Evolutionary conservation across 352 stramenopile species (phyloP).

Genomic region (Globisporangium canariense): DNA sequence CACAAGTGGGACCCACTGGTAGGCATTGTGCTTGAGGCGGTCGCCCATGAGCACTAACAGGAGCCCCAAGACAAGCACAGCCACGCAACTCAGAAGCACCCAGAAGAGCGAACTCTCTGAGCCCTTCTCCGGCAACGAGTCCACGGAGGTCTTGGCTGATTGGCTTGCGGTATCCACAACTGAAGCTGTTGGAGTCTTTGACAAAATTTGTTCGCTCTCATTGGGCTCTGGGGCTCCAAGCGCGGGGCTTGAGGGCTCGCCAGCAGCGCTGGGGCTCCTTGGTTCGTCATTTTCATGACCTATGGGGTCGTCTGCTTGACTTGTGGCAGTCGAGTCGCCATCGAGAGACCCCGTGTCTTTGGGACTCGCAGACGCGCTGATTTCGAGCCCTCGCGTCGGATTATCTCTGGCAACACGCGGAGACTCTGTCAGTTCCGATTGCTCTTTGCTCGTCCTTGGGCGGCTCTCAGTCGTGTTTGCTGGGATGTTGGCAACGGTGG

Average conservation of each 20-base stretch:
- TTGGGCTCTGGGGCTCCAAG: neutral
- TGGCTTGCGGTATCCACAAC: neutral
- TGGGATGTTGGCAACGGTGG: too few relatives aligned
- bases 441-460: neutral
- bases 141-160: neutral
- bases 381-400: neutral
- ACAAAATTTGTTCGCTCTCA: neutral
- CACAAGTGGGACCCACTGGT: neutral
- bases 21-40: neutral
- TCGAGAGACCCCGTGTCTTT: neutral
- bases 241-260: too few relatives aligned
- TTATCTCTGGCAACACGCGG: neutral
- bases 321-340: neutral
- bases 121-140: neutral
- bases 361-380: neutral
- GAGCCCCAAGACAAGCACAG: neutral
- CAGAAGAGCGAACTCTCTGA: neutral
- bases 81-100: neutral
- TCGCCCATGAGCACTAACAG: neutral
- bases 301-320: neutral
- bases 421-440: too few relatives aligned
- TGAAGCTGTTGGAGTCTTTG: neutral
- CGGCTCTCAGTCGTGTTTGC: neutral
- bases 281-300: neutral
- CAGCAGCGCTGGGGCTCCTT: neutral